Evolutionary conservation across 2,329 filamentous ascomycete genomes (phyloP).

Genomic region (Calonectria fujianensis): DNA sequence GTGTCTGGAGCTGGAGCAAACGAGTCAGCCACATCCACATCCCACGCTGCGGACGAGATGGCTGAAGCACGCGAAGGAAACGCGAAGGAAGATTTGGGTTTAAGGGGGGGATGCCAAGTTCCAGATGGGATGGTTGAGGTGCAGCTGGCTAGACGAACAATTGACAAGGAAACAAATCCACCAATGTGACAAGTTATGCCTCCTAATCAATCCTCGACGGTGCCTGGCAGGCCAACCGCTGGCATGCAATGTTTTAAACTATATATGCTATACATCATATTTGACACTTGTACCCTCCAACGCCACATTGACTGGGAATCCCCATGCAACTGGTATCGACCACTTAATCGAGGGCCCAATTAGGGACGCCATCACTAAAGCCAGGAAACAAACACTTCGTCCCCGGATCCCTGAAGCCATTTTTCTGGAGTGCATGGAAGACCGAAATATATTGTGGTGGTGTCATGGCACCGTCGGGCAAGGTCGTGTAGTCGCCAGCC

Average conservation of each 20-base stretch:
- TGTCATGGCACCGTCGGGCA: constrained; percentile 30
- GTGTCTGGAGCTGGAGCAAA: background rate
- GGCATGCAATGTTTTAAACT: constrained; percentile 20
- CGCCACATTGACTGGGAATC: constrained; percentile 22
- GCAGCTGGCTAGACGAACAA: constrained; percentile 8
- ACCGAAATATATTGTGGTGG: constrained; percentile 30
- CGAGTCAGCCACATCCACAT: constrained; percentile 9
- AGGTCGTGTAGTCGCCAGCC: background rate
- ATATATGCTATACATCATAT: constrained; percentile 28
- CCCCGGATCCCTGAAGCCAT: constrained; percentile 20
- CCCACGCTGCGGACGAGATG: background rate
- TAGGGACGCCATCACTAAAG: background rate
- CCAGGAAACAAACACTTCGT: constrained; percentile 37
- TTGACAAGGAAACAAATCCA: constrained; percentile 20
- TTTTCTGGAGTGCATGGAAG: constrained; percentile 25
- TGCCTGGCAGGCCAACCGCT: constrained; percentile 2
- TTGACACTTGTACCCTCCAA: constrained; percentile 17
- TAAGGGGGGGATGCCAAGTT: constrained; percentile 22
- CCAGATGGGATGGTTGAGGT: constrained; percentile 14
- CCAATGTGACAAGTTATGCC: constrained; percentile 3
- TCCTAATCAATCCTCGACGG: constrained; percentile 4
- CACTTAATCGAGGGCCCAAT: constrained; percentile 26
- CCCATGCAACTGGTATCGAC: background rate
- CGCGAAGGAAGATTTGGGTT: constrained; percentile 25
- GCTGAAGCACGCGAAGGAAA: constrained; percentile 11